Percentiles rank a stretch among this genome's conserved stretches.
Conservation (phyloP, 1,284 basidiomycete species). For the Papiliotrema laurentii region DNA sequence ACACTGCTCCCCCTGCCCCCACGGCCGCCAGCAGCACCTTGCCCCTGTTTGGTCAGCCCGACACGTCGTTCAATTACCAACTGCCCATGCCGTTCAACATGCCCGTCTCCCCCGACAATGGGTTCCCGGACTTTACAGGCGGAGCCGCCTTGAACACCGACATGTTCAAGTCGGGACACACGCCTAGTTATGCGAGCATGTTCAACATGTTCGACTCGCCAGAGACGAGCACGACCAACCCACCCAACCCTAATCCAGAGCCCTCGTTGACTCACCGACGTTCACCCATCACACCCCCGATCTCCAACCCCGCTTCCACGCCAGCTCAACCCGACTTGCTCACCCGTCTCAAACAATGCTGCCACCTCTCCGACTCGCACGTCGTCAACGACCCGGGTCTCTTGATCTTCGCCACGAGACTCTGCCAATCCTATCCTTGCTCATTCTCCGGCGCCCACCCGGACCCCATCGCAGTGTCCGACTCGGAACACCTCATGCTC, state of each 20-base stretch:
- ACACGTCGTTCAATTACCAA: slow-evolving; percentile 34
- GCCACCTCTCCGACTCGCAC: slow-evolving; percentile 46
- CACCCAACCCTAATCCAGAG: neutral
- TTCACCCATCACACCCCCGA: slow-evolving; percentile 6
- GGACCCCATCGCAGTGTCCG: slow-evolving; percentile 24
- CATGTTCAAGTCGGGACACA: slow-evolving; percentile 18
- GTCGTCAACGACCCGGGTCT: slow-evolving; percentile 48
- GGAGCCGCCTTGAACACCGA: slow-evolving; percentile 9
- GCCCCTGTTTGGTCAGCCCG: slow-evolving; percentile 13
- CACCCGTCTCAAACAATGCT: slow-evolving; percentile 44
- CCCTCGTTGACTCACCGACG: neutral
- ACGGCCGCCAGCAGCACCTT: slow-evolving; percentile 1
- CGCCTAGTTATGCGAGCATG: slow-evolving; percentile 23
- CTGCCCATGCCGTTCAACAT: slow-evolving; percentile 40
- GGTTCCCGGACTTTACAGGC: slow-evolving; percentile 24
- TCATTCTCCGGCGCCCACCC: slow-evolving; percentile 37
- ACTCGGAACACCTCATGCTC: slow-evolving; percentile 39
- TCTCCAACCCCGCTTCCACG: slow-evolving; percentile 3
- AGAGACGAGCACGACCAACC: neutral
- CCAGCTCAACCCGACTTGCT: slow-evolving; percentile 40
- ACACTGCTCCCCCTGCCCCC: no score
- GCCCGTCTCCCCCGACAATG: slow-evolving; percentile 29
- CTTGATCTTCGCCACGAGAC: slow-evolving; percentile 45
- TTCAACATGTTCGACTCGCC: slow-evolving; percentile 28
- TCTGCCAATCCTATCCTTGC: slow-evolving; percentile 46